Conservation (phyloP, 2,329 filamentous ascomycete species). For the Fusarium austroafricanum region DNA sequence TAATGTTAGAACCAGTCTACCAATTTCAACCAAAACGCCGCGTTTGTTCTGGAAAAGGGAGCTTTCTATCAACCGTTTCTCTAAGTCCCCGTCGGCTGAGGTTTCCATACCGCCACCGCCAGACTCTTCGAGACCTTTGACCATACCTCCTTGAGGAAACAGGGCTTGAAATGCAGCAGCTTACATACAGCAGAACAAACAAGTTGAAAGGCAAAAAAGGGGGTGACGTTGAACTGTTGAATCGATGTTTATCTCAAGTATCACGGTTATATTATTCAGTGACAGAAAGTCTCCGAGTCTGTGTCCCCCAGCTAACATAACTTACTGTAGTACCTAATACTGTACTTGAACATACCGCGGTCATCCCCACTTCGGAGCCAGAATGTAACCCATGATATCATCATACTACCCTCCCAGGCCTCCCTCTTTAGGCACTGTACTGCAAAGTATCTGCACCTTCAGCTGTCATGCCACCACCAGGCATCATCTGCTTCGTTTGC, state of each 20-base stretch:
- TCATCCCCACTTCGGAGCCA: slow-evolving; percentile 28
- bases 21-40: slow-evolving; percentile 6
- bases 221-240: not conserved
- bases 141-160: slow-evolving; percentile 23
- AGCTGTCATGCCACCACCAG: slow-evolving; percentile 41
- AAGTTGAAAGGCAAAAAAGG: slow-evolving; percentile 1
- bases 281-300: slow-evolving; percentile 12
- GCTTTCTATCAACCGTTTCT: not conserved
- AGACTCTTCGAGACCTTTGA: slow-evolving; percentile 35
- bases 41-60: slow-evolving; percentile 11
- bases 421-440: slow-evolving; percentile 13
- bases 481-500: slow-evolving; percentile 37
- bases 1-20: not conserved
- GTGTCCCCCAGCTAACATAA: not conserved
- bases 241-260: not conserved
- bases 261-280: slow-evolving; percentile 3
- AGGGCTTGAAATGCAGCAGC: not conserved
- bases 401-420: slow-evolving; percentile 43
- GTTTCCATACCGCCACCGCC: slow-evolving; percentile 24
- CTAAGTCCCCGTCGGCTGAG: not conserved
- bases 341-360: slow-evolving; percentile 6
- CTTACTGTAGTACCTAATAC: too few relatives aligned
- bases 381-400: slow-evolving; percentile 44
- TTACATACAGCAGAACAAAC: slow-evolving; percentile 2
- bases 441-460: not conserved